These are phyloP conservation scores for Mortierella sp. DNA, from an alignment of 371 early-diverging fungal species.

Conservation along the genomic window DNA sequence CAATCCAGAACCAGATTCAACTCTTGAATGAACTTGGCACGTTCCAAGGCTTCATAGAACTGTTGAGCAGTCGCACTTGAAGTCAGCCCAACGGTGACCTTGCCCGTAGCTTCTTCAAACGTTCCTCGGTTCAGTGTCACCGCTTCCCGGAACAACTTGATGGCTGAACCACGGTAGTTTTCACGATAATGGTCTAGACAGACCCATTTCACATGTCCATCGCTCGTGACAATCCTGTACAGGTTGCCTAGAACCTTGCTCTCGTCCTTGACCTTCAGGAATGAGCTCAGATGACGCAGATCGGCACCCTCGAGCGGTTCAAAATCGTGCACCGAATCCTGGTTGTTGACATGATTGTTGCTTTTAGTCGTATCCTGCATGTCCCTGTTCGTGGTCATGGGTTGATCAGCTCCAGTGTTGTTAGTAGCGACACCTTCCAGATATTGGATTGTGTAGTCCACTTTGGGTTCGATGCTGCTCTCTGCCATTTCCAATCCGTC, in stretches of 20 bases:
- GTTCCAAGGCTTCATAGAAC: constrained; percentile 31
- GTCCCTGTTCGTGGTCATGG: neutral
- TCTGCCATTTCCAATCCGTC: constrained; percentile 3
- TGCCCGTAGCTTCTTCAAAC: constrained; percentile 23
- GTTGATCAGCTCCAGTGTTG: neutral
- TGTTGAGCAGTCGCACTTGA: constrained; percentile 20
- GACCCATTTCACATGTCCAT: constrained; percentile 51
- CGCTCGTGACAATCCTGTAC: constrained; percentile 32
- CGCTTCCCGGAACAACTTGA: constrained; percentile 16
- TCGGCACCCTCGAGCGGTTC: constrained; percentile 42
- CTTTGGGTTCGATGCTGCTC: constrained; percentile 19
- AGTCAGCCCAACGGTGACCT: constrained; percentile 13
- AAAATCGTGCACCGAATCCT: neutral
- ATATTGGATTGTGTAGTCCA: constrained; percentile 27
- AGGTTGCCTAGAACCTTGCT: constrained; percentile 34
- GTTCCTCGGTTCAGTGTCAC: constrained; percentile 21
- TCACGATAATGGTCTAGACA: constrained; percentile 40
- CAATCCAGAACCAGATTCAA: constrained; percentile 20
- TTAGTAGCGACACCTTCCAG: constrained; percentile 8
- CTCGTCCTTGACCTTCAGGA: constrained; percentile 36
- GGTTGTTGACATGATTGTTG: neutral
- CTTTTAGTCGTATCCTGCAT: neutral
- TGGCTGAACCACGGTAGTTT: neutral
- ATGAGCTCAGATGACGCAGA: constrained; percentile 27
- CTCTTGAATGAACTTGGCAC: constrained; percentile 32